phyloP scores from a whole-genome alignment of 192 early-diverging fungal genomes.

The Backusella tuberculispora region DNA sequence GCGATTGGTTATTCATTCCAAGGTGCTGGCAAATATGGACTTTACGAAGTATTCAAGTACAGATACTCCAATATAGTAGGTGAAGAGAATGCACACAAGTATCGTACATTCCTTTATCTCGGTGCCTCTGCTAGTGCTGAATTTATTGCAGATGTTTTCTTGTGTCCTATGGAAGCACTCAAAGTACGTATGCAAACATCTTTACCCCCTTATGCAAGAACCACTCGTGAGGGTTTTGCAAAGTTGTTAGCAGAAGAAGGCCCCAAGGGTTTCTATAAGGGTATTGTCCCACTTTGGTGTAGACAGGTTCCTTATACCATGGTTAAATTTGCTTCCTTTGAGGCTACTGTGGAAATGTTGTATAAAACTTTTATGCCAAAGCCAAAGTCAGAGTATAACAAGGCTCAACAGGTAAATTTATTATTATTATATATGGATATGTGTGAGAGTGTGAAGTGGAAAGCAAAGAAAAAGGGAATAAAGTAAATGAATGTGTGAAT shows the following conservation, averaged over 20 bases:
- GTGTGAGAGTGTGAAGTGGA: neutral
- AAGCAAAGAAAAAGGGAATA: neutral
- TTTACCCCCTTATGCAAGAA: constrained; percentile 74
- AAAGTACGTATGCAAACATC: constrained; percentile 89
- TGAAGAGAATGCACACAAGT: constrained; percentile 72
- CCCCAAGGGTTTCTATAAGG: constrained; percentile 69
- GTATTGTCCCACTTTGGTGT: constrained; percentile 74
- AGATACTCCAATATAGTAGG: constrained; percentile 62
- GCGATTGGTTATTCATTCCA: constrained; percentile 83
- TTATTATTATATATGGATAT: neutral
- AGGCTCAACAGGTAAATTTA: constrained; percentile 61
- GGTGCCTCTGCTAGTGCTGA: constrained; percentile 76
- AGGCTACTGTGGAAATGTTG: constrained; percentile 71
- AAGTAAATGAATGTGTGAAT: too few species aligned
- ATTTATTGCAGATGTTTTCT: constrained; percentile 78
- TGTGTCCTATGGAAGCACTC: constrained; percentile 85
- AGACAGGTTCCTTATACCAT: constrained; percentile 85
- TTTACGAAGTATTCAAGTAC: constrained; percentile 91
- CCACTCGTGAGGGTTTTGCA: constrained; percentile 62
- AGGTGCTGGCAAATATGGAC: constrained; percentile 87
- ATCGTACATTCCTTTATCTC: constrained; percentile 74
- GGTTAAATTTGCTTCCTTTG: constrained; percentile 85
- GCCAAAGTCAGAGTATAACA: constrained; percentile 73
- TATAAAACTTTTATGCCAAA: constrained; percentile 61
- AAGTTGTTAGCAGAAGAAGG: constrained; percentile 65